Conservation (phyloP, 2,329 filamentous ascomycete genomes). For the Neofusicoccum umdonicola region DNA sequence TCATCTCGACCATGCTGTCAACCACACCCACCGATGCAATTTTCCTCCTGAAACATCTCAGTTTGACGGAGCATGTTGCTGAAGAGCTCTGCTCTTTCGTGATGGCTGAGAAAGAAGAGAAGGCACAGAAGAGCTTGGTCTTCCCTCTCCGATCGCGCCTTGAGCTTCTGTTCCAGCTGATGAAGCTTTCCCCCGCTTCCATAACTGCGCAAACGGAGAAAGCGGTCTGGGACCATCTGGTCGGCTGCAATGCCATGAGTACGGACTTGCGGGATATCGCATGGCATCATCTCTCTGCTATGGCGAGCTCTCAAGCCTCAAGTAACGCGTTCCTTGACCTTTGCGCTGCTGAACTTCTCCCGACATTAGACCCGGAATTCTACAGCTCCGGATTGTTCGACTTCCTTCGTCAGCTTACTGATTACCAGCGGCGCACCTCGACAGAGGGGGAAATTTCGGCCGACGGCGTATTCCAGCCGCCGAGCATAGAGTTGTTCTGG, state of each 20-base stretch:
- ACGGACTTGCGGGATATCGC: slow-evolving; percentile 62
- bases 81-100: slow-evolving; percentile 41
- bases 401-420: slow-evolving; percentile 53
- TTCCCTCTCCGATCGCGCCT: slow-evolving; percentile 40
- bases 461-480: slow-evolving; percentile 51
- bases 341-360: slow-evolving; percentile 57
- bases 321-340: slow-evolving; percentile 43
- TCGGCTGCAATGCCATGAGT: slow-evolving; percentile 62
- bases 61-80: slow-evolving; percentile 32
- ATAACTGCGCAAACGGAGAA: slow-evolving; percentile 62
- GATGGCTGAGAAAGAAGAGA: slow-evolving; percentile 22
- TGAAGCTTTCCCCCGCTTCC: slow-evolving; percentile 60
- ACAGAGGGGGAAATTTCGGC: slow-evolving; percentile 44
- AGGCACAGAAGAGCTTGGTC: slow-evolving; percentile 18
- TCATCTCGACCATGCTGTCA: slow-evolving; percentile 34
- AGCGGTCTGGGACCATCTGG: slow-evolving; percentile 69
- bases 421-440: slow-evolving; percentile 10
- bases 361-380: slow-evolving; percentile 54
- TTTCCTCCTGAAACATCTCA: slow-evolving; percentile 28
- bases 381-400: slow-evolving; percentile 63
- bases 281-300: slow-evolving; percentile 64
- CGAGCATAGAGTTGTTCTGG: slow-evolving; percentile 73
- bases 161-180: slow-evolving; percentile 58
- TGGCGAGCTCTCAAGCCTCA: slow-evolving; percentile 31
- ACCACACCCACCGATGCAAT: slow-evolving; percentile 18